Evolutionary conservation across 1,139 yeast genomes (phyloP), one percentile per base, ranked within the genome.

Genomic region (Lodderomyces beijingensis): DNA sequence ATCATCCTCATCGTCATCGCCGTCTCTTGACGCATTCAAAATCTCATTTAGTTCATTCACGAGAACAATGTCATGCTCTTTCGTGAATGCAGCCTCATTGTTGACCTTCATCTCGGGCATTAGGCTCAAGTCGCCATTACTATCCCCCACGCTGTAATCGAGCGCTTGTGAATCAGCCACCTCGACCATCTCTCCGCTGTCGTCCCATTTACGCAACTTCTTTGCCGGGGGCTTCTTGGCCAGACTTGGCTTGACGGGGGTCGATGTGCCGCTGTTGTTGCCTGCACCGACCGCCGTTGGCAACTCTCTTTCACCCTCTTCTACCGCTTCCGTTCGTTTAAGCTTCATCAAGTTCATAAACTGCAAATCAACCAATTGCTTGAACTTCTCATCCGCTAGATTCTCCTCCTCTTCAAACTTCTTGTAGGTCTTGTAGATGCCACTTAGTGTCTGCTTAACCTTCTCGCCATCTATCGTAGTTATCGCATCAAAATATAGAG

Each of bases 121-220:
- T 9, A 35, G 74, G 77, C 1, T 73, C 74, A 11, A 11, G 7
- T 3, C 25, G 12, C 14, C 25, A 16, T 33, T 25, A 10, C 42
- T 56, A 2, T 20, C 8, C n/a, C n/a, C n/a, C n/a, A n/a, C n/a
- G 19, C 71, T 65, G 39, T 60, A 67, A 40, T 66, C 74, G 33
- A 68, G 55, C 0, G 43, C 50, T 28, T 38, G 40, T n/a, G 40
- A 50, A 9, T 44, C 49, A 16, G 39, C 47, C 46, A 60, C 44
- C n/a, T 50, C 59, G 3, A 60, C 60, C 47, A 60, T 44, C 36
- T 61, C 65, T 33, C 61, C 65, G 28, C 62, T 68, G 31, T 64
- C 66, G 32, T 64, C 68, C 74, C 74, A 68, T 40, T 62, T 65
- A 39, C 74, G 53, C 74, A 67, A 64, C 43, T 65, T 66, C 44